Evolutionary conservation across 2,329 filamentous ascomycete genomes (phyloP), one percentile per base, ranked within the genome.

Genomic region (Alternaria sp.): DNA sequence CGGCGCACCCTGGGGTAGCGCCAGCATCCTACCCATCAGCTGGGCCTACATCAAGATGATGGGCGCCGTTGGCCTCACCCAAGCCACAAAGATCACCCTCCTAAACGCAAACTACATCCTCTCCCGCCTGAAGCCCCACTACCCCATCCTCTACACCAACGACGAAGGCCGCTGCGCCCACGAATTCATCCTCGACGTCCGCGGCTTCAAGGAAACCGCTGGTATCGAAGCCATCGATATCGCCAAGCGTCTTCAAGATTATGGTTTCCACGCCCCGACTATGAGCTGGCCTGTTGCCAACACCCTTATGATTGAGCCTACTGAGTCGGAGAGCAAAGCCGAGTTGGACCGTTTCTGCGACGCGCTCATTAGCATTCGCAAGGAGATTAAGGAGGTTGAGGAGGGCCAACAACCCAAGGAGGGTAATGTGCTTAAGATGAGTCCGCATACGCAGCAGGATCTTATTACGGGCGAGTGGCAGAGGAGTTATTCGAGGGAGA

Each of bases 51-150:
- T 97, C 81, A 92, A 93, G 78, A 90, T 97, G 87, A 97, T 97
- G 95, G 94, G 90, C 61, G 86, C 88, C 53, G 86, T 89, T 45
- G 95, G 94, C 23, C 87, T 98, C 30, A 95, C 90, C 8, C 92
- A 96, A 75, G 94, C 94, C 8, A 97, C 95, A 59, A 93, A 96
- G 83, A 90, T 96, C 72, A 96, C 93, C 3, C 85, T 98, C n/a
- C 88, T 98, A 54, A 97, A 97, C 80, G 95, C 95, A 68, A 98
- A 98, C 87, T 98, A 98, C 85, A 92, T 98, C 77, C 91, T 97
- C 75, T 90, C 92, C 55, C 91, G 92, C 59, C 90, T 98, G 56
- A 91, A 91, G 80, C 89, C 90, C 6, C 89, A 97, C 84, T 98
- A 96, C 82, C 86, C 88, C 1, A 95, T 98, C 70, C 85, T 97